Base-by-base conservation (phyloP, 345 rosid species). In the Brassica carinata region DNA sequence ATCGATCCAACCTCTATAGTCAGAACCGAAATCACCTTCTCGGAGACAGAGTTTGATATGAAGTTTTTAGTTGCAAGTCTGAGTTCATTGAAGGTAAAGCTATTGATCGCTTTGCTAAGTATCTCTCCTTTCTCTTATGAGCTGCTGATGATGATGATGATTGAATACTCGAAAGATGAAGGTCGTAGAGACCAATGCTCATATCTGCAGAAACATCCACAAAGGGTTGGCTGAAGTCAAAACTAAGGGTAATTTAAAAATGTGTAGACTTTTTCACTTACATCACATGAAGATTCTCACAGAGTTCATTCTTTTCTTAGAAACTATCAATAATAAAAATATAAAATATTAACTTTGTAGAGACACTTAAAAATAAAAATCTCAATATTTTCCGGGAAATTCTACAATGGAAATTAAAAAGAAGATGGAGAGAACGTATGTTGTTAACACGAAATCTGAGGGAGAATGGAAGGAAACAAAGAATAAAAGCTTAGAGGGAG, bases 1-100 rank as follows among this genome's bases (percentile, higher is more conserved):
- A 81, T 95, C 97, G 53, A 93, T 82, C 99, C 99, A 95, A 2
- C 97, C 98, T 70, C 91, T 95, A 63, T 89, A 95, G 30, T 93
- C 98, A 27, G 87, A 84, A 82, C 98, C 99, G 5, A 95, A 95
- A n/a, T 98, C 99, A 43, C 99, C 99, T 85, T 95, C 98, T n/a
- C 98, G 97, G 67, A 95, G 65, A 95, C 91, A 85, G 94, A 87
- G 78, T 92, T 98, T 0, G 96, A 92, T 62, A 96, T 91, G 80
- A 95, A 95, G 77, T 91, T 93, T 82, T 96, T 87, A 5, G 99
- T 95, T 2, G 99, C 93, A 40, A 82, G 84, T 81, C 83, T 95
- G 27, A 95, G 94, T 27, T 90, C 93, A 80, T 59, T 81, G 34
- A 88, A 93, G 82, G 57, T 80, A 72, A 95, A 95, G 71, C 86